phyloP scores from a whole-genome alignment of 1,139 yeast species.

The Blastobotrys ciferrii region DNA sequence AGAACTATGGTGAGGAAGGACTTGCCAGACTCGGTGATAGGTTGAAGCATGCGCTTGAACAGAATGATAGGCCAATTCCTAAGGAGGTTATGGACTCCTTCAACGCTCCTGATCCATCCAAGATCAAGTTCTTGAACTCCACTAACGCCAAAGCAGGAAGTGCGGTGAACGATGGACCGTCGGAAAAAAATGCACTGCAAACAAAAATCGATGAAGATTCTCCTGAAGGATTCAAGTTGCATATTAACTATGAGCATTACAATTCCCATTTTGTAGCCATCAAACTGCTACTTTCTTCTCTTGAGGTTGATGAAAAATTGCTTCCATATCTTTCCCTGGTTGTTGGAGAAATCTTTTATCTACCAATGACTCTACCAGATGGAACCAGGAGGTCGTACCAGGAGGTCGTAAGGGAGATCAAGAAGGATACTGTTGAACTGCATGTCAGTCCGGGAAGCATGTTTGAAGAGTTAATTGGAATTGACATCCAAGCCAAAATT shows the following conservation, averaged over 20 bases:
- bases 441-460: constrained; percentile 51
- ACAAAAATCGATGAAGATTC: constrained; percentile 33
- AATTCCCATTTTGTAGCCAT: constrained; percentile 79
- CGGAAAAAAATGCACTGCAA: constrained; percentile 33
- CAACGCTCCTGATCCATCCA: constrained; percentile 66
- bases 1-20: constrained; percentile 59
- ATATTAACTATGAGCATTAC: constrained; percentile 75
- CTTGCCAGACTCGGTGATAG: constrained; percentile 49
- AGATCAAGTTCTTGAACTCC: constrained; percentile 71
- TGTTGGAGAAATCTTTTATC: constrained; percentile 62
- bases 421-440: constrained; percentile 61
- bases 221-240: constrained; percentile 59
- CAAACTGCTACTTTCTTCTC: constrained; percentile 62
- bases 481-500: constrained; percentile 61
- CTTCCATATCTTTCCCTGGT: constrained; percentile 64
- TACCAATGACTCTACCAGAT: constrained; percentile 66
- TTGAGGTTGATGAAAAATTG: constrained; percentile 53
- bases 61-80: constrained; percentile 77
- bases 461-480: constrained; percentile 61
- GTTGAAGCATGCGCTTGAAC: constrained; percentile 59
- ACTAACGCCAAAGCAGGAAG: constrained; percentile 50
- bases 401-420: constrained; percentile 67
- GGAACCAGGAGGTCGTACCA: constrained; percentile 65
- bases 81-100: constrained; percentile 47
- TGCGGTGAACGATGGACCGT: constrained; percentile 23